phyloP scores from a whole-genome alignment of 169 alveolate genomes.

The Plasmodium yoelii region DNA sequence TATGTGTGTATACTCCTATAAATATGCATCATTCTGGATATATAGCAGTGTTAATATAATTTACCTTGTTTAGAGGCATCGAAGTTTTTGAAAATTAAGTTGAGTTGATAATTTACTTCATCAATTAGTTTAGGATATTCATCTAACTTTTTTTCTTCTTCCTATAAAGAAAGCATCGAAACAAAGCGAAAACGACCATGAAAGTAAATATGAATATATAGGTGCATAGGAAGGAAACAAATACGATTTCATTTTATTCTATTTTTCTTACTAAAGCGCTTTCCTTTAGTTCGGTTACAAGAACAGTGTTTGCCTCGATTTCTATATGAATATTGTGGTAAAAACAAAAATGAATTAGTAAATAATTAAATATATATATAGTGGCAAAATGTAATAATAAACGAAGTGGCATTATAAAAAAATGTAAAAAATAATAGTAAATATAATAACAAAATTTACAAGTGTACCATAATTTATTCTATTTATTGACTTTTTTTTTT shows the following conservation, averaged over 20 bases:
- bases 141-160: slow-evolving; percentile 62
- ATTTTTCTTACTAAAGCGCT: slow-evolving; percentile 30
- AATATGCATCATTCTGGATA: not conserved
- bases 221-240: not conserved
- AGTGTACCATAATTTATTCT: slow-evolving; percentile 55
- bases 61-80: slow-evolving; percentile 60
- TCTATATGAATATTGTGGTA: not conserved
- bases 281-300: slow-evolving; percentile 63
- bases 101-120: slow-evolving; percentile 43
- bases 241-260: not conserved
- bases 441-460: not conserved
- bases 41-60: not conserved
- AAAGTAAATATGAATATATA: not conserved
- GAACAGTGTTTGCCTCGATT: slow-evolving; percentile 62
- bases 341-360: slow-evolving; percentile 1
- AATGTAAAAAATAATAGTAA: not conserved
- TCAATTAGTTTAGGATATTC: slow-evolving; percentile 69
- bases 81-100: slow-evolving; percentile 43
- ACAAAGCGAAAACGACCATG: not conserved
- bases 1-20: not conserved
- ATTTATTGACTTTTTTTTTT: slow-evolving; percentile 59
- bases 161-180: slow-evolving; percentile 6
- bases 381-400: not conserved
- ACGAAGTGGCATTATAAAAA: not conserved
- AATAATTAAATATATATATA: not conserved